Evolutionary conservation across 1,284 basidiomycete genomes (phyloP).

Genomic region (Puccinia polysora): DNA sequence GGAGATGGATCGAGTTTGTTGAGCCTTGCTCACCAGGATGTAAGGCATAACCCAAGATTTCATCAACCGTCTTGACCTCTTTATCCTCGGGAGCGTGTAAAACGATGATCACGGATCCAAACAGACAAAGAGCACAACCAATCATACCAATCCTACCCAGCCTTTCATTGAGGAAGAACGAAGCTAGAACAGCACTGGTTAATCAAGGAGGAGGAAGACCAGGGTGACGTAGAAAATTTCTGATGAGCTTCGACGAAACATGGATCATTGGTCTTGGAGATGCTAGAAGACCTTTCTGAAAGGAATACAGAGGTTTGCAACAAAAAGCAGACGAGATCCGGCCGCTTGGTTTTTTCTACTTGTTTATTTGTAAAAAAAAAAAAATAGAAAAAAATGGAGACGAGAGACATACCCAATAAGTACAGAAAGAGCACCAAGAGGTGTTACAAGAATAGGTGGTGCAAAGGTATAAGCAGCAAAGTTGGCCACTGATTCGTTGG

Average conservation of each 20-base stretch:
- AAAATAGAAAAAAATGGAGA: constrained; percentile 8
- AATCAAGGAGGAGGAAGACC: background rate
- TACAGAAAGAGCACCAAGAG: constrained; percentile 91
- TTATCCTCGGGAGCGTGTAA: constrained; percentile 95
- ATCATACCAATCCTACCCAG: constrained; percentile 86
- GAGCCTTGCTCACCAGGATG: constrained; percentile 66
- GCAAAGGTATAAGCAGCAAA: constrained; percentile 98
- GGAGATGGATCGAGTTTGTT: too few relatives aligned
- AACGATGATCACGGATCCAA: constrained; percentile 91
- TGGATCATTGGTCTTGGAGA: too few relatives aligned
- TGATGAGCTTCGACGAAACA: too few relatives aligned
- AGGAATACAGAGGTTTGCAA: too few relatives aligned
- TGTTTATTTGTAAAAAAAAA: too few relatives aligned
- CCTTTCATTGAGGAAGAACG: constrained; percentile 86
- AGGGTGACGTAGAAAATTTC: too few relatives aligned
- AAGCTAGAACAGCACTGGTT: constrained; percentile 78
- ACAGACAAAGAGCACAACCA: constrained; percentile 83
- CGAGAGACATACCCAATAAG: constrained; percentile 72
- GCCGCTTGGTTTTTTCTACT: too few relatives aligned
- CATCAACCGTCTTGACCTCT: constrained; percentile 85
- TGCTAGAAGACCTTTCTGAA: too few relatives aligned
- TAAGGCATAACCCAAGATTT: constrained; percentile 81
- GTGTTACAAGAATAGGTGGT: constrained; percentile 93
- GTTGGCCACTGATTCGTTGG: constrained; percentile 70
- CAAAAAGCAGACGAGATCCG: too few relatives aligned